A percentile compares a stretch with the other conserved stretches of the same genome.
phyloP scores from a whole-genome alignment of 345 rosid species.

The Excoecaria agallocha region DNA sequence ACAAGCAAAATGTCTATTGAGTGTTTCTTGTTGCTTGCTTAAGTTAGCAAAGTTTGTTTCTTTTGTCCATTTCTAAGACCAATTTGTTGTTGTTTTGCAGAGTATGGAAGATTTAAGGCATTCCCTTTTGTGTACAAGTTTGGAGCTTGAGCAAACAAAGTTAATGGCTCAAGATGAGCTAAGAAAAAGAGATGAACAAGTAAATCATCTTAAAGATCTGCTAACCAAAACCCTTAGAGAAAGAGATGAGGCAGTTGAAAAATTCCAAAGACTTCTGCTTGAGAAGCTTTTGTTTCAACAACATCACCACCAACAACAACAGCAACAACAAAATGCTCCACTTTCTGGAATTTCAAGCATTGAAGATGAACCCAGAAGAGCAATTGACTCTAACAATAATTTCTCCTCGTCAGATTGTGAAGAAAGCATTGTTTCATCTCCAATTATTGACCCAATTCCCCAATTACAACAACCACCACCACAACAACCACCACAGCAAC shows the following conservation, averaged over 20 bases:
- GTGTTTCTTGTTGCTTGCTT: constrained; percentile 8
- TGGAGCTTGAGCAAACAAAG: constrained; percentile 85
- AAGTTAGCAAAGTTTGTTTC: not conserved
- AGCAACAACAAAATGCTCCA: constrained; percentile 50
- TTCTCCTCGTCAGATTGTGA: constrained; percentile 88
- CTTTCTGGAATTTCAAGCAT: constrained; percentile 81
- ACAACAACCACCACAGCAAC: constrained; percentile 14
- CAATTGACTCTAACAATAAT: constrained; percentile 66
- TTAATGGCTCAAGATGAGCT: constrained; percentile 68
- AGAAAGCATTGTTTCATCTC: constrained; percentile 85
- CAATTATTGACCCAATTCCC: constrained; percentile 44
- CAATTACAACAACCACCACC: constrained; percentile 3
- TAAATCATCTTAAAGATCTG: constrained; percentile 51
- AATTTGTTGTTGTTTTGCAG: constrained; percentile 36
- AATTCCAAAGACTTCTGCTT: constrained; percentile 51
- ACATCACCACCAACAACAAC: constrained; percentile 29
- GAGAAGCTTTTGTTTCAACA: constrained; percentile 56
- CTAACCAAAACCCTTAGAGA: constrained; percentile 55
- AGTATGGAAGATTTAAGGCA: constrained; percentile 66
- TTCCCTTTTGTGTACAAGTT: constrained; percentile 55
- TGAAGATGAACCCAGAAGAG: constrained; percentile 76
- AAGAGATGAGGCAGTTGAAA: constrained; percentile 67
- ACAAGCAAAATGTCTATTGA: not conserved
- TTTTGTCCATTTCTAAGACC: constrained; percentile 1
- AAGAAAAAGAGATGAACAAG: constrained; percentile 62